Conservation (phyloP, 306 rosid species). For the Luffa aegyptiaca region DNA sequence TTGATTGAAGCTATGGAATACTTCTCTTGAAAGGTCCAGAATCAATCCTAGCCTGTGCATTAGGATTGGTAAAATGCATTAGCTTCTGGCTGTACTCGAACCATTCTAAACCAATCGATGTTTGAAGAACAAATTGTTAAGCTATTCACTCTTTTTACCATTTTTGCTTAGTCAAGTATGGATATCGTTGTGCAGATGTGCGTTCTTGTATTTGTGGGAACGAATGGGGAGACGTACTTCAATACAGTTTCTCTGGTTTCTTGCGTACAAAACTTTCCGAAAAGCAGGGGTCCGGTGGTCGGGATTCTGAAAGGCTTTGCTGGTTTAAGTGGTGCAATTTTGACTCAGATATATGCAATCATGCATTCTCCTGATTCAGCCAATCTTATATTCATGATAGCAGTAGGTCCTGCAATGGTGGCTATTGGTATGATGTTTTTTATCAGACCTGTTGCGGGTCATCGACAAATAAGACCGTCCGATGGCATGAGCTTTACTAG, state of each 20-base stretch:
- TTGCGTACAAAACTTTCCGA: slow-evolving; percentile 90
- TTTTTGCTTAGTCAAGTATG: slow-evolving; percentile 15
- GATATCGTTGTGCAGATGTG: slow-evolving; percentile 60
- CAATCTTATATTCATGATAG: slow-evolving; percentile 72
- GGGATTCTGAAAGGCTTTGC: slow-evolving; percentile 96
- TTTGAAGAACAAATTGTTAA: not conserved
- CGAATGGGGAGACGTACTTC: slow-evolving; percentile 95
- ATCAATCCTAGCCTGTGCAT: not conserved
- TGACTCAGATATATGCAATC: slow-evolving; percentile 75
- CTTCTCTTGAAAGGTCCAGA: not conserved
- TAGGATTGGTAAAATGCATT: not conserved
- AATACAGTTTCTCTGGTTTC: slow-evolving; percentile 84
- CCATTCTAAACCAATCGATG: not conserved
- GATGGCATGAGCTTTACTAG: slow-evolving; percentile 51
- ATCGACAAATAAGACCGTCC: slow-evolving; percentile 55
- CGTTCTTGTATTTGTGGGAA: slow-evolving; percentile 70
- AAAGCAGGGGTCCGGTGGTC: slow-evolving; percentile 85
- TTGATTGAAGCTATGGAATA: not conserved
- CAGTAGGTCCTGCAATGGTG: slow-evolving; percentile 76
- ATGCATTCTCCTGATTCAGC: slow-evolving; percentile 68
- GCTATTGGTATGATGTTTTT: slow-evolving; percentile 61
- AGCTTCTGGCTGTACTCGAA: not conserved
- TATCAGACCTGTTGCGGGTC: slow-evolving; percentile 83
- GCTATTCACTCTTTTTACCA: not conserved
- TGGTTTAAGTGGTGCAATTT: slow-evolving; percentile 84